phyloP scores from a whole-genome alignment of 108 stramenopile genomes.

The Fragilaria crotonensis region DNA sequence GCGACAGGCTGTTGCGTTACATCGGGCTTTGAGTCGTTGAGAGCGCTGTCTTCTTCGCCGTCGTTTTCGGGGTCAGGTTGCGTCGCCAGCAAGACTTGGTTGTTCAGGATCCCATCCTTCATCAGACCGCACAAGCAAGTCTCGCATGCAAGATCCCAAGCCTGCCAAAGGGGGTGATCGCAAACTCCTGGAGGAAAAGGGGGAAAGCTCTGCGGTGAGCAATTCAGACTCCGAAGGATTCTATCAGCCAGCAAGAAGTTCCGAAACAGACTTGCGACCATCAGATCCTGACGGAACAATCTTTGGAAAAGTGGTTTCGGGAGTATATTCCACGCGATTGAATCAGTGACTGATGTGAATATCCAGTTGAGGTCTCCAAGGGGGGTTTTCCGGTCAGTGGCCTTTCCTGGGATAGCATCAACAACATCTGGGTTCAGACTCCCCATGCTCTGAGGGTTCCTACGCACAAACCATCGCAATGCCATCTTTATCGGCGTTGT shows the following conservation, averaged over 20 bases:
- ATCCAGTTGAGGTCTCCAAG: constrained; percentile 98
- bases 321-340: constrained; percentile 98
- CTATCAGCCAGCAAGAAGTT: constrained; percentile 99
- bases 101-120: constrained; percentile 49
- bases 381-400: constrained; percentile 87
- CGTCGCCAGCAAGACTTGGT: constrained; percentile 5
- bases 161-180: constrained; percentile 96
- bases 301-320: constrained; percentile 93
- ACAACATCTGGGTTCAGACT: constrained; percentile 58
- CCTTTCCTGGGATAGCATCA: constrained; percentile 88
- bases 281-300: constrained; percentile 95
- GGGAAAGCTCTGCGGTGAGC: constrained; percentile 90
- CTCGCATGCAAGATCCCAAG: constrained; percentile 99
- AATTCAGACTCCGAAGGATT: constrained; percentile 80
- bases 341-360: constrained; percentile 98
- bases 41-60: constrained; percentile 2
- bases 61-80: constrained; percentile 14
- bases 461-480: constrained; percentile 88
- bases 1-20: background rate
- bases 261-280: constrained; percentile 95
- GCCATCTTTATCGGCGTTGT: constrained; percentile 97
- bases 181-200: constrained; percentile 88
- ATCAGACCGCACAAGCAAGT: constrained; percentile 80
- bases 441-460: constrained; percentile 61
- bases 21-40: background rate